Evolutionary conservation across 352 stramenopile genomes (phyloP).

Genomic region (Phytopythium litorale): DNA sequence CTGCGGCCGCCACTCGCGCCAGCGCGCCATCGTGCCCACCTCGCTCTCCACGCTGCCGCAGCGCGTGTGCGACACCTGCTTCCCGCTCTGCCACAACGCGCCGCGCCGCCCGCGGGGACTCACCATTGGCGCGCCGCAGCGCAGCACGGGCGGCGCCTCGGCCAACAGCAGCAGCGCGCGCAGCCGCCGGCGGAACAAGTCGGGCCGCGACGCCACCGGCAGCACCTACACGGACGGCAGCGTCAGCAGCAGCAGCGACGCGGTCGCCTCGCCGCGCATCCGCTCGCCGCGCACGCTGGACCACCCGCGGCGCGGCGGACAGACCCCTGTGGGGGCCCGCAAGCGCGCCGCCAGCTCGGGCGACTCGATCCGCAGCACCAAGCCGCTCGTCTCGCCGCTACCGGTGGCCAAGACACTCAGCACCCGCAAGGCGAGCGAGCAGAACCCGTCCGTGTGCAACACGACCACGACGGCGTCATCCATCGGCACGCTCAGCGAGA

Average conservation of each 20-base stretch:
- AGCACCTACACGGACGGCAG: slow-evolving; percentile 7
- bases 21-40: slow-evolving; percentile 59
- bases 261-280: slow-evolving; percentile 1
- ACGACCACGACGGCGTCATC: slow-evolving; percentile 19
- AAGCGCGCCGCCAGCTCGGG: slow-evolving; percentile 9
- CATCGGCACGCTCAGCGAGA: slow-evolving; percentile 21
- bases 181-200: slow-evolving; percentile 3
- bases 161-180: background rate
- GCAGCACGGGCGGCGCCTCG: background rate
- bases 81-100: slow-evolving; percentile 39
- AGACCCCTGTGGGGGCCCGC: background rate
- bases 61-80: slow-evolving; percentile 74
- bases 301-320: slow-evolving; percentile 1
- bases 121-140: slow-evolving; percentile 2
- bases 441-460: slow-evolving; percentile 26
- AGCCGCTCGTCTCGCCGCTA: slow-evolving; percentile 4
- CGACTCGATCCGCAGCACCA: slow-evolving; percentile 8
- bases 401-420: slow-evolving; percentile 4
- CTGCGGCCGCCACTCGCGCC: slow-evolving; percentile 66
- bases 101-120: slow-evolving; percentile 8
- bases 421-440: slow-evolving; percentile 13
- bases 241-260: slow-evolving; percentile 7
- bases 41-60: slow-evolving; percentile 63
- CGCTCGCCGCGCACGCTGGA: slow-evolving; percentile 7
- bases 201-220: background rate